phyloP scores from a whole-genome alignment of 2,329 filamentous ascomycete genomes.

The Pseudocercospora crystallina region DNA sequence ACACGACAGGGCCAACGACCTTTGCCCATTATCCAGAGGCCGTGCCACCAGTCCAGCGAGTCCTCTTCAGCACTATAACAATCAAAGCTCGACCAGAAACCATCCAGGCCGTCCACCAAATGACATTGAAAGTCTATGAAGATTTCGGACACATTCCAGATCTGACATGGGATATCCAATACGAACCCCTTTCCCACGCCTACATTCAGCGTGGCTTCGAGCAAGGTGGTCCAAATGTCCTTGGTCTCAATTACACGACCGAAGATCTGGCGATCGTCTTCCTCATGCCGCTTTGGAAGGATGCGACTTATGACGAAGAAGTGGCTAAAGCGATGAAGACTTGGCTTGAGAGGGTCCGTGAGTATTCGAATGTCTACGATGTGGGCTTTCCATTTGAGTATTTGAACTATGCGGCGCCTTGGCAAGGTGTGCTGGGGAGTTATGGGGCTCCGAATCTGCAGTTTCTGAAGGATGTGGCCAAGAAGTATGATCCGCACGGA shows the following conservation, averaged over 20 bases:
- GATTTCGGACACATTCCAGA: conserved; percentile 4
- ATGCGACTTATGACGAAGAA: conserved; percentile 5
- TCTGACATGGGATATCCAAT: conserved; percentile 13
- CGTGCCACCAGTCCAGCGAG: conserved; percentile 7
- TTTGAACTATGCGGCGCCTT: conserved; percentile 9
- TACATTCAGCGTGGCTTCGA: conserved; percentile 4
- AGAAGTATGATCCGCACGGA: conserved; percentile 18
- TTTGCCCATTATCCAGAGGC: conserved; percentile 5
- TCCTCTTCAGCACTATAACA: conserved; percentile 11
- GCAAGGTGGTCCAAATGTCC: conserved; percentile 3
- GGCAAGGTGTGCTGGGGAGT: conserved; percentile 12
- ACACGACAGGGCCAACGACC: conserved; percentile 1
- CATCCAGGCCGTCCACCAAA: conserved; percentile 3
- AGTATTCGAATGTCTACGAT: conserved; percentile 9
- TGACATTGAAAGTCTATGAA: conserved; percentile 4
- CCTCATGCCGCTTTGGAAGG: conserved; percentile 7
- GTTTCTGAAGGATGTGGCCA: conserved; percentile 8
- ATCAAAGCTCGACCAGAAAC: neutral
- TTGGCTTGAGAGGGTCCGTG: conserved; percentile 7
- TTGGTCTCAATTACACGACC: conserved; percentile 16
- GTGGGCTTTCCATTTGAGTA: conserved; percentile 8
- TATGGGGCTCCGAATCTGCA: conserved; percentile 14
- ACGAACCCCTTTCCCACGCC: conserved; percentile 7
- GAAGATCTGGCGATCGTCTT: conserved; percentile 14
- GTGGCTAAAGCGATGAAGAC: neutral